Conservation (phyloP, 83 land plant genomes). For the Picea abies region DNA sequence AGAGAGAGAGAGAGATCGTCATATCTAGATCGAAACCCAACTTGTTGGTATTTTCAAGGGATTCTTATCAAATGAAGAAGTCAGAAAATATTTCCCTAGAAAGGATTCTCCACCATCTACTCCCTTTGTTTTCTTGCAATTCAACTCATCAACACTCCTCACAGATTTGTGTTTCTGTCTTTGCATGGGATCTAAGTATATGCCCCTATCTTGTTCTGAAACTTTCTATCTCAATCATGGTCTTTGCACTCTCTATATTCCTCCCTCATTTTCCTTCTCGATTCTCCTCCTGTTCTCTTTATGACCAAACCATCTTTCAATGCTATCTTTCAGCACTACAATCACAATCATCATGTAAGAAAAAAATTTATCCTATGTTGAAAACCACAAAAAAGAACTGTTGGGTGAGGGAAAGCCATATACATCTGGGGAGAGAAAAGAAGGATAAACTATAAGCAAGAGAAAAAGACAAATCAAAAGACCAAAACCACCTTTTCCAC, state of each 20-base stretch:
- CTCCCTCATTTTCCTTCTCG: too few relatives aligned
- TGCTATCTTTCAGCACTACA: conserved; percentile 47
- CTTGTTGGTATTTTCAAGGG: too few relatives aligned
- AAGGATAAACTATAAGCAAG: not conserved
- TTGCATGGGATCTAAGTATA: conserved; percentile 48
- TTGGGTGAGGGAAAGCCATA: not conserved
- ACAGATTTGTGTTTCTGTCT: conserved; percentile 64
- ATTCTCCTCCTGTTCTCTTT: too few relatives aligned
- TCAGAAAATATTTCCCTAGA: too few relatives aligned
- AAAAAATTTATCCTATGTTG: conserved; percentile 43
- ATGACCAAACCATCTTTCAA: too few relatives aligned
- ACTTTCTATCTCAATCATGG: conserved; percentile 55
- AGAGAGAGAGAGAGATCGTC: too few relatives aligned
- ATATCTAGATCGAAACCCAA: too few relatives aligned
- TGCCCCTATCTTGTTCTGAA: conserved; percentile 43
- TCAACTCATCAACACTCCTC: conserved; percentile 65
- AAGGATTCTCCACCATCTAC: conserved; percentile 49
- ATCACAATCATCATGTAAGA: conserved; percentile 45
- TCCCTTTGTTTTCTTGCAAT: conserved; percentile 41
- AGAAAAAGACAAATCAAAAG: not conserved
- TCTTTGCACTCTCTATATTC: conserved; percentile 21
- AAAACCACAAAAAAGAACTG: not conserved
- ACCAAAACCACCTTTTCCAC: too few relatives aligned
- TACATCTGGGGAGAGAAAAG: not conserved
- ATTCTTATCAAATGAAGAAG: too few relatives aligned